A percentile compares a stretch with the other conserved stretches of the same genome.
These are phyloP conservation scores for Diaporthe sp. DNA, from an alignment of 2,329 filamentous ascomycete species.

Conservation along the genomic window DNA sequence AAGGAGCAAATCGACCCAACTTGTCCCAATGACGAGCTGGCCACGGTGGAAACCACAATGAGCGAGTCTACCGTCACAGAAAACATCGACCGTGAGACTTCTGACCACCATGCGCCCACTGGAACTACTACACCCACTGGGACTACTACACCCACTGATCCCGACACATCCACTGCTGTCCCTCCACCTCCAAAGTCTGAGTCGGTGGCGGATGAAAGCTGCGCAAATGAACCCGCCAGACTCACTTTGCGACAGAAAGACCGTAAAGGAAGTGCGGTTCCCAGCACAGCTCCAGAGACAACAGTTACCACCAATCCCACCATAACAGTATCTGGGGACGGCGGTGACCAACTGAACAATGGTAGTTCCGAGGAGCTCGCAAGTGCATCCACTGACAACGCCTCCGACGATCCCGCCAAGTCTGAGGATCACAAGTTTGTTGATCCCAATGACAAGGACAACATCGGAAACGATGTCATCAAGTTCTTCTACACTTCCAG, in stretches of 20 bases:
- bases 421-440: conserved; percentile 16
- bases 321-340: neutral
- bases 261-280: neutral
- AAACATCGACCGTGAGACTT: neutral
- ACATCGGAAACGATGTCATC: conserved; percentile 30
- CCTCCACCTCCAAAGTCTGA: neutral
- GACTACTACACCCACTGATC: too few relatives aligned
- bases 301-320: neutral
- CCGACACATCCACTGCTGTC: neutral
- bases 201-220: neutral
- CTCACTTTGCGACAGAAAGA: neutral
- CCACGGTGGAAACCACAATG: neutral
- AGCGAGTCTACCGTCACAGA: neutral
- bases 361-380: neutral
- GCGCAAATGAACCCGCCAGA: neutral
- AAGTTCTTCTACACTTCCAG: conserved; percentile 38
- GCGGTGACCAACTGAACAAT: neutral
- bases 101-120: neutral
- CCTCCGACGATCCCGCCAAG: neutral
- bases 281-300: neutral
- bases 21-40: neutral
- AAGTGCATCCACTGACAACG: neutral
- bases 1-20: neutral
- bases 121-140: neutral
- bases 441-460: conserved; percentile 33